These are phyloP conservation scores for Knufia fluminis DNA, from an alignment of 2,329 filamentous ascomycete genomes.

Conservation along the genomic window DNA sequence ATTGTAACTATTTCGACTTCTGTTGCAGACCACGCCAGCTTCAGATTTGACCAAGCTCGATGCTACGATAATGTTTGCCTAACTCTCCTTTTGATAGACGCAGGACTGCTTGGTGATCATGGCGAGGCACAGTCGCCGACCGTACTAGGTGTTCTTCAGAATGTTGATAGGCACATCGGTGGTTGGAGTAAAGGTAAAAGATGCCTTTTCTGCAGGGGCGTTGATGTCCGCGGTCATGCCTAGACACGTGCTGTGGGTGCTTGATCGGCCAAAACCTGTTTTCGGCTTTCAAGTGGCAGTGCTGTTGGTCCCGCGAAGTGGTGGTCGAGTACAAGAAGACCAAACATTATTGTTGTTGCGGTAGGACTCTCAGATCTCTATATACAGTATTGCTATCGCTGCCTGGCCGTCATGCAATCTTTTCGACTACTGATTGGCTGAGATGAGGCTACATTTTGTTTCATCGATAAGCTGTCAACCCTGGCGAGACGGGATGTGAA, in stretches of 20 bases:
- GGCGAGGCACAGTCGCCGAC: not conserved
- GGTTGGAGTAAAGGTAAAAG: conserved; percentile 4
- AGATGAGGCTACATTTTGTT: not conserved
- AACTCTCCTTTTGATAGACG: not conserved
- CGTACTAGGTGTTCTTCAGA: not conserved
- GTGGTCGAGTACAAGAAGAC: no score
- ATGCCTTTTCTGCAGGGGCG: not conserved
- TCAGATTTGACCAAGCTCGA: not conserved
- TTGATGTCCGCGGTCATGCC: not conserved
- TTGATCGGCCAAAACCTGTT: conserved; percentile 2
- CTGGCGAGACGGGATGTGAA: not conserved
- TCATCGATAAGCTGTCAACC: conserved; percentile 2
- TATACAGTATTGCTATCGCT: not conserved
- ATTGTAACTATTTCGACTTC: no score
- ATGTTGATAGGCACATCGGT: not conserved
- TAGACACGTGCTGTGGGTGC: not conserved
- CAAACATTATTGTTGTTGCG: no score
- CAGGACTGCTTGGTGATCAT: not conserved
- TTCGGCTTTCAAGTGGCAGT: no score
- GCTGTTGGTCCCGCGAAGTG: no score
- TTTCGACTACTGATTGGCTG: not conserved
- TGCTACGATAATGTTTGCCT: not conserved
- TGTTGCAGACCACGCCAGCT: no score
- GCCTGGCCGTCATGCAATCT: not conserved
- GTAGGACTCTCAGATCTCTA: no score